These are phyloP conservation scores for Candida koratica DNA, from an alignment of 805 yeast genomes.

Conservation along the genomic window DNA sequence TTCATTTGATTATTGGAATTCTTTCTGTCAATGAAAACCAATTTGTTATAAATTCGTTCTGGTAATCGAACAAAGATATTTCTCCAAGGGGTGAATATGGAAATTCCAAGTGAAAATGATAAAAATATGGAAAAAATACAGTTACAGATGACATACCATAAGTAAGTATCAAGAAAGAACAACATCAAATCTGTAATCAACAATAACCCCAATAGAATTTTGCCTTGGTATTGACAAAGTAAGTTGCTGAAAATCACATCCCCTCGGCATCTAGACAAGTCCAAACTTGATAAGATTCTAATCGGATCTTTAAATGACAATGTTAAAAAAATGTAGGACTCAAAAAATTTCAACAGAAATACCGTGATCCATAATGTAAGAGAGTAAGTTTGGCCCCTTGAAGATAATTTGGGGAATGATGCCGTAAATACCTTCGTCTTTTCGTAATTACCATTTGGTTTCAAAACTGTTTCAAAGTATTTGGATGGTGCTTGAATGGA, in stretches of 20 bases:
- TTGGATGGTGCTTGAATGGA: slow-evolving; percentile 24
- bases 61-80: slow-evolving; percentile 33
- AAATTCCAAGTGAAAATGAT: slow-evolving; percentile 29
- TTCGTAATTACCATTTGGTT: slow-evolving; percentile 9
- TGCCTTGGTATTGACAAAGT: slow-evolving; percentile 28
- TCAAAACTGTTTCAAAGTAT: slow-evolving; percentile 17
- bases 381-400: slow-evolving; percentile 24
- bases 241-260: slow-evolving; percentile 22
- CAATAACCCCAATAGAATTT: slow-evolving; percentile 22
- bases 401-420: slow-evolving; percentile 22
- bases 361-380: slow-evolving; percentile 28
- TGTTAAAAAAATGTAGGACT: slow-evolving; percentile 35
- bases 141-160: slow-evolving; percentile 39
- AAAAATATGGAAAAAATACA: slow-evolving; percentile 31
- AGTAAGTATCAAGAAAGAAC: slow-evolving; percentile 37
- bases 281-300: slow-evolving; percentile 25
- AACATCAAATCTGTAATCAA: slow-evolving; percentile 27
- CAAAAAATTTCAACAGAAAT: slow-evolving; percentile 31
- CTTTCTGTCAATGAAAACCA: slow-evolving; percentile 14
- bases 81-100: slow-evolving; percentile 38
- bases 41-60: slow-evolving; percentile 29
- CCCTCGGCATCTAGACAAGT: slow-evolving; percentile 25
- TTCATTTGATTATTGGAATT: not conserved
- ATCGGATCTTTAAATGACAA: slow-evolving; percentile 34
- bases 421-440: slow-evolving; percentile 19